These are phyloP conservation scores for Talaromyces sp. DNA, from an alignment of 2,329 filamentous ascomycete genomes.

Conservation along the genomic window DNA sequence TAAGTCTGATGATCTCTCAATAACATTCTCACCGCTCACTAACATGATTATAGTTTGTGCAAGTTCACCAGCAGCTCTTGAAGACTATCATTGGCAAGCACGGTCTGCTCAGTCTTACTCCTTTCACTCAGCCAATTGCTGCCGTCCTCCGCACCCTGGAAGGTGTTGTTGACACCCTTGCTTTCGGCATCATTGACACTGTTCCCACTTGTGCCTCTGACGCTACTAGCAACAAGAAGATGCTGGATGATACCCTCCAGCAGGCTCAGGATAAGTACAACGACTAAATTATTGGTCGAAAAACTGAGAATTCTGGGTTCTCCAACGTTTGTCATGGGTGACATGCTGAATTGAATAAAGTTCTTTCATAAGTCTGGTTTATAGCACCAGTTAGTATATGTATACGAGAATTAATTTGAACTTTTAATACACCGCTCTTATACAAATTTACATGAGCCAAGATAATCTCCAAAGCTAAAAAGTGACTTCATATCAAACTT, in stretches of 20 bases:
- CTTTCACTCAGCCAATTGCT: constrained; percentile 7
- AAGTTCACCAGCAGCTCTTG: constrained; percentile 6
- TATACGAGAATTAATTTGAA: no score
- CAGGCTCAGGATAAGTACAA: background rate
- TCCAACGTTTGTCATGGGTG: no score
- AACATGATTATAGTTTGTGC: constrained; percentile 1
- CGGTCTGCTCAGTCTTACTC: constrained; percentile 9
- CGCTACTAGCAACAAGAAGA: constrained; percentile 6
- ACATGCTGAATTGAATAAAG: no score
- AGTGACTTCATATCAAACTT: no score
- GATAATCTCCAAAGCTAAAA: no score
- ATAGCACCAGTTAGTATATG: no score
- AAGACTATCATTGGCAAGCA: constrained; percentile 10
- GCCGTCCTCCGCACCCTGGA: background rate
- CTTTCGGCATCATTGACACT: constrained; percentile 3
- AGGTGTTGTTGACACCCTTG: constrained; percentile 4
- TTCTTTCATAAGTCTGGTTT: no score
- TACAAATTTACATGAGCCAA: no score
- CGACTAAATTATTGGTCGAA: background rate
- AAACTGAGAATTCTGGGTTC: background rate
- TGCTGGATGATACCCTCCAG: background rate
- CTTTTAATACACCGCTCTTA: no score
- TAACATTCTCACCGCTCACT: background rate
- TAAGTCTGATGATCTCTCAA: background rate
- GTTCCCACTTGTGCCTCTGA: constrained; percentile 2